Percentiles rank a stretch among this genome's conserved stretches.
Evolutionary conservation across 2,329 filamentous ascomycete genomes (phyloP).

Genomic region (Xylaria sp.): DNA sequence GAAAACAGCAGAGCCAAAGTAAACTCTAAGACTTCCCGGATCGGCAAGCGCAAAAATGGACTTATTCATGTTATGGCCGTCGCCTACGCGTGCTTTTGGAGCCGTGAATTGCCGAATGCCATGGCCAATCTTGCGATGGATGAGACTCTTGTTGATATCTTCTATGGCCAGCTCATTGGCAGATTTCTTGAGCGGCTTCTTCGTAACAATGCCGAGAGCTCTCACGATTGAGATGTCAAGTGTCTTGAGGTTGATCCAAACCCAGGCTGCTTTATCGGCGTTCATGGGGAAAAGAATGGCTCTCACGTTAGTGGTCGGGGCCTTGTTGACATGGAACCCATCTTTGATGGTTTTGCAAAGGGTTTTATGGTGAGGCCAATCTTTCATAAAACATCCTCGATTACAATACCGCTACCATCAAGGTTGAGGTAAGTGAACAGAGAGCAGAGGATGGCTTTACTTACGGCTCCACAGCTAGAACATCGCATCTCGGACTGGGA

Average conservation of each 20-base stretch:
- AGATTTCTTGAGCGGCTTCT: constrained; percentile 1
- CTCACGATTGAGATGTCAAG: neutral
- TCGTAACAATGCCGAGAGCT: constrained; percentile 4
- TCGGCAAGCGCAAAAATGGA: constrained; percentile 26
- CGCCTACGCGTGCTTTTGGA: neutral
- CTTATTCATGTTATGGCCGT: constrained; percentile 22
- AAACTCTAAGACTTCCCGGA: constrained; percentile 26
- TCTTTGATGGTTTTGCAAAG: constrained; percentile 28
- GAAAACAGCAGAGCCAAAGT: constrained; percentile 30
- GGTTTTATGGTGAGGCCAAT: constrained; percentile 28
- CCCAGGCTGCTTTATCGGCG: constrained; percentile 2
- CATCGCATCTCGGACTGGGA: neutral
- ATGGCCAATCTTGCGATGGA: constrained; percentile 27
- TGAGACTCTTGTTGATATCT: constrained; percentile 25
- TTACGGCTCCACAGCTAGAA: constrained; percentile 12
- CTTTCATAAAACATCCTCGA: constrained; percentile 15
- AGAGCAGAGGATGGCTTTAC: neutral
- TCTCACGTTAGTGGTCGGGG: constrained; percentile 16
- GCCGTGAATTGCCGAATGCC: constrained; percentile 25
- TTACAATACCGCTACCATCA: constrained; percentile 30
- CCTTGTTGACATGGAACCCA: neutral
- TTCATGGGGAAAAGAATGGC: constrained; percentile 32
- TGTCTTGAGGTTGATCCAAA: constrained; percentile 17
- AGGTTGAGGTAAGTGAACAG: neutral
- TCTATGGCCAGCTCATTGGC: neutral